Base-by-base conservation (phyloP, 331 rosid genomes). In the Pyracantha coccinea region DNA sequence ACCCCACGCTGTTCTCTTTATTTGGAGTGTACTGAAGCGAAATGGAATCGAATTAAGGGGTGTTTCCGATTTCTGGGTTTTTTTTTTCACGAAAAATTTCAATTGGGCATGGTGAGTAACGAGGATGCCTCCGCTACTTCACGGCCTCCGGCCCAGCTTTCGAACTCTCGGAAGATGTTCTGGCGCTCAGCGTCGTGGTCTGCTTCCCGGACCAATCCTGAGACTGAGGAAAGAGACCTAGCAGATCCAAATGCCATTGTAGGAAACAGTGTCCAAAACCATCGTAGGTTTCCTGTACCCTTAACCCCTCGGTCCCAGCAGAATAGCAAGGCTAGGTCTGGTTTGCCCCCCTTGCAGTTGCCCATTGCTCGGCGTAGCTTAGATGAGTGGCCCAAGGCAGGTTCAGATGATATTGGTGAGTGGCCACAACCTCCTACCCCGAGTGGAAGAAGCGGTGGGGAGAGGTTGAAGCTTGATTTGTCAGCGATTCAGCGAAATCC, bases 161-260 rank as follows among this genome's bases (percentile, higher is more conserved):
- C 92, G 15, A 76, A 87, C 64, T 67, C 75, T 70, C 84, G 93
- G 83, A 94, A 83, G 80, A 76, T 89, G 96, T 94, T 92, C 84
- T 90, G 96, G 92, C 93, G 99, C 31, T 94, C 99, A 7, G 93
- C 93, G 0, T 94, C 99, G 0, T 94, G 99, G 99, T 94, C 99
- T 29, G 82, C 99, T 2, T 92, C 99, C 12, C 92, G 97, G 62
- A 67, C 93, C 21, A 80, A 86, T 31, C 68, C 75, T 67, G 89
- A 83, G 54, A 78, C 69, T 5, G 93, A 85, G 14, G 92, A 71
- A 6, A 83, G 69, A 32, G 88, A 78, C 27, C 80, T 81, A 31
- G 77, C 59, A 14, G 96, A 91, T 87, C 89, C 91, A 15, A 81
- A 84, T 83, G 89, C 79, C 2, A 57, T 63, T 50, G 73, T 75